These are phyloP conservation scores for Fraxinus velutina DNA, from an alignment of 305 asterid genomes.

Conservation along the genomic window DNA sequence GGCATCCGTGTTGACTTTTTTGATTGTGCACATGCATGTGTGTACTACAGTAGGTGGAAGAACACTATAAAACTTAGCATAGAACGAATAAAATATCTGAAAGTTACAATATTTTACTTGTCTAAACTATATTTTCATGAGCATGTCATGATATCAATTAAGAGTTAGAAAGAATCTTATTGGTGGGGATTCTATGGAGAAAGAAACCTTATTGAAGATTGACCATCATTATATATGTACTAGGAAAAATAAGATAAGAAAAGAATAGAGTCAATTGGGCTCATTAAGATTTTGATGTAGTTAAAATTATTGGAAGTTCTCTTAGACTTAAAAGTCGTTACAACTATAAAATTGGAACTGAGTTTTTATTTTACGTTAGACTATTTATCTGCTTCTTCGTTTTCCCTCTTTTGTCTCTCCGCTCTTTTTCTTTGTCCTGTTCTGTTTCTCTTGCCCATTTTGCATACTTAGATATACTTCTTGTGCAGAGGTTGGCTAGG, in stretches of 20 bases:
- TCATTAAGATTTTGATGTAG: background rate
- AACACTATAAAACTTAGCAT: background rate
- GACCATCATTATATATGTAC: background rate
- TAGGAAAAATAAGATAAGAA: background rate
- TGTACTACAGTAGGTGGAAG: background rate
- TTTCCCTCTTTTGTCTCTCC: background rate
- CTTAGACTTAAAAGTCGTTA: background rate
- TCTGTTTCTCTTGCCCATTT: background rate
- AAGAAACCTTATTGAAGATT: background rate
- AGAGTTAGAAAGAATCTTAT: background rate
- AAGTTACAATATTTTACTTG: background rate
- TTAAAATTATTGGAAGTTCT: background rate
- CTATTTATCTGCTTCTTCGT: background rate
- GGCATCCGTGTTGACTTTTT: background rate
- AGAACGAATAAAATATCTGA: background rate
- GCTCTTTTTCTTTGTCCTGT: background rate
- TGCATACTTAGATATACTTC: conserved; percentile 1
- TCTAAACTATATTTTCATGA: conserved; percentile 7
- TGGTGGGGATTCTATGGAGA: background rate
- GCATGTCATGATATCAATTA: conserved; percentile 9
- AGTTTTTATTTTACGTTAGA: background rate
- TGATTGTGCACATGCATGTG: background rate
- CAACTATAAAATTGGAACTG: background rate
- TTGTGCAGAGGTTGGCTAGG: conserved; percentile 83
- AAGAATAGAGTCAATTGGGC: background rate